Conservation (phyloP, 176 grass and related monocot genomes). For the Musa troglodytarum region DNA sequence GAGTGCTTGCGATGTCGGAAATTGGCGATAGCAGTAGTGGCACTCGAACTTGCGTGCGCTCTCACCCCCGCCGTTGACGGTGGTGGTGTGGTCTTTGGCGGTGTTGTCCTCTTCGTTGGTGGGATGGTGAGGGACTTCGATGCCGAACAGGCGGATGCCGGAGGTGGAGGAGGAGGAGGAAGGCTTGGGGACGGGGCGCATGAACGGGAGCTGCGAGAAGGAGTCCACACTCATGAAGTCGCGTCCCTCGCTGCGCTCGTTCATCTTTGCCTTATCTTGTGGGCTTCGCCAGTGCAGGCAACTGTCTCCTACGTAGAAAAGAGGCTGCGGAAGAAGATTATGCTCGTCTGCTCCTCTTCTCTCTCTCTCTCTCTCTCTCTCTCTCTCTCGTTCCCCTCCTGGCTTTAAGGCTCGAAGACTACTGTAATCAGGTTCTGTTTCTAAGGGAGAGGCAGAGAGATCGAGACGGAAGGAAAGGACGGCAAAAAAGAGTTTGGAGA, state of each 20-base stretch:
- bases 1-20: constrained; percentile 95
- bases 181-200: constrained; percentile 26
- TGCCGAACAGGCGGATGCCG: constrained; percentile 73
- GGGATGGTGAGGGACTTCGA: constrained; percentile 57
- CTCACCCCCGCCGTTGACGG: constrained; percentile 18
- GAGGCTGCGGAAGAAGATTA: too few species aligned
- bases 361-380: neutral
- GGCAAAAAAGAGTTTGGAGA: too few species aligned
- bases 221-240: constrained; percentile 58
- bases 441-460: neutral
- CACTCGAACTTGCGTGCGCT: constrained; percentile 91
- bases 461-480: too few species aligned
- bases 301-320: constrained; percentile 16
- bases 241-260: constrained; percentile 36
- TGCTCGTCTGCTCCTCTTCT: neutral
- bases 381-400: neutral
- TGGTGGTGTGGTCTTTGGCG: neutral
- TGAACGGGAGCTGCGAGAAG: constrained; percentile 72
- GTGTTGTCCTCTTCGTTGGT: constrained; percentile 20
- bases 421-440: neutral
- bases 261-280: constrained; percentile 30
- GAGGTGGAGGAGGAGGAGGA: constrained; percentile 3
- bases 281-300: constrained; percentile 16
- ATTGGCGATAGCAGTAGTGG: constrained; percentile 99
- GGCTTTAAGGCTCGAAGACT: neutral